Evolutionary conservation across 768 basidiomycete species (phyloP), one percentile per base, ranked within the genome.

Genomic region (Mycena capillaripes): DNA sequence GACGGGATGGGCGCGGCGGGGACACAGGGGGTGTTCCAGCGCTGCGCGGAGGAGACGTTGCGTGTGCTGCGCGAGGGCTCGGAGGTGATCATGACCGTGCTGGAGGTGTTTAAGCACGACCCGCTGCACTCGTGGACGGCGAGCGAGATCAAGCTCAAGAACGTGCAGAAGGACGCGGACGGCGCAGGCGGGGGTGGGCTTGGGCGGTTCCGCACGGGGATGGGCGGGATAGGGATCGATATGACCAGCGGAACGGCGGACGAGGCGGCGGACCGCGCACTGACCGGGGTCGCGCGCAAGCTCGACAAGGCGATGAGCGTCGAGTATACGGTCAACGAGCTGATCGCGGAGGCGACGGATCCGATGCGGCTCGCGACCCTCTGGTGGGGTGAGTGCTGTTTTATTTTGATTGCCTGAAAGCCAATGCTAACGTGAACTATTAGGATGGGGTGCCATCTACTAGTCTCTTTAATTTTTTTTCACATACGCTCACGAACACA

Each of bases 31-130:
- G 97, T 98, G 3, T 99, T 97, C 86, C 92, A 97, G 72, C 90
- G 96, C 17, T 98, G 97, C 78, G 92, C 96, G 1, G 97, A 99
- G 82, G 95, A 99, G 81, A 98, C 97, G 0, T 82, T 99, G 9
- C 91, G 97, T 16, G 97, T 99, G 6, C 85, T 99, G 38, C 89
- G 97, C 14, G 92, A 93, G 44, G 89, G 92, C 12, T 95, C 95
- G 0, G 93, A 92, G 38, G 90, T 97, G 53, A 92, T 99, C 78
- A 90, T 97, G 89, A 98, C 97, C 0, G 94, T 99, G 4, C 86
- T 99, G 42, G 97, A 98, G 78, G 97, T 98, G 17, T 98, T 99
- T 90, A 96, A 95, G 80, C 91, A 97, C 78, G 97, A 99, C 80
- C 97, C 98, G 7, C 87, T 99, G 23, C 95, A 98, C 76, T 92